phyloP scores from a whole-genome alignment of 129 eudicot species.

The Rutidosis leptorrhynchoides region DNA sequence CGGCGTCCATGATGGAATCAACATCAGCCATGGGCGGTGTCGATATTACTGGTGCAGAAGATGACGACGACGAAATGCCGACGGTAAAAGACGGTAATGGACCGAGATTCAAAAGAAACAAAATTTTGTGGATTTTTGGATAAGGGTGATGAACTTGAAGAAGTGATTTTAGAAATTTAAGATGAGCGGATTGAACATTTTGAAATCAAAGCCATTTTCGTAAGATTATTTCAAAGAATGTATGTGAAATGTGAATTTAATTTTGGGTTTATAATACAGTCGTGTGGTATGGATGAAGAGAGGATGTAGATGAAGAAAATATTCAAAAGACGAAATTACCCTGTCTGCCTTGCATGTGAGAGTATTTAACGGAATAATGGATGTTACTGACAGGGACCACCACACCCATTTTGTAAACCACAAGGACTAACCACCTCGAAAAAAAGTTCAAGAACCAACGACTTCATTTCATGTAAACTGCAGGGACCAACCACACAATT shows the following conservation, averaged over 20 bases:
- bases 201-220: constrained; percentile 21
- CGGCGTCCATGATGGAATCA: constrained; percentile 74
- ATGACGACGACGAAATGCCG: constrained; percentile 10
- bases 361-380: too few species aligned
- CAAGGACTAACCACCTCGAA: too few species aligned
- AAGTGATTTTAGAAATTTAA: constrained; percentile 21
- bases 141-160: constrained; percentile 14
- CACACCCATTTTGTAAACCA: too few species aligned
- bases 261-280: not conserved
- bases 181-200: constrained; percentile 13
- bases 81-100: constrained; percentile 1
- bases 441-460: too few species aligned
- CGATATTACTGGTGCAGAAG: constrained; percentile 7
- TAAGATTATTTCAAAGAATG: not conserved
- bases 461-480: too few species aligned
- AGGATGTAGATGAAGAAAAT: too few species aligned
- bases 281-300: too few species aligned
- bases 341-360: too few species aligned
- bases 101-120: constrained; percentile 15
- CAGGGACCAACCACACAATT: too few species aligned
- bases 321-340: too few species aligned
- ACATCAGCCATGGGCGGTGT: constrained; percentile 36
- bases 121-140: not conserved
- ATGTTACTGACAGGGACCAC: too few species aligned
- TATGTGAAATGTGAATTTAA: too few species aligned